Base-by-base conservation (phyloP, 306 rosid species). In the Quercus engelmannii region DNA sequence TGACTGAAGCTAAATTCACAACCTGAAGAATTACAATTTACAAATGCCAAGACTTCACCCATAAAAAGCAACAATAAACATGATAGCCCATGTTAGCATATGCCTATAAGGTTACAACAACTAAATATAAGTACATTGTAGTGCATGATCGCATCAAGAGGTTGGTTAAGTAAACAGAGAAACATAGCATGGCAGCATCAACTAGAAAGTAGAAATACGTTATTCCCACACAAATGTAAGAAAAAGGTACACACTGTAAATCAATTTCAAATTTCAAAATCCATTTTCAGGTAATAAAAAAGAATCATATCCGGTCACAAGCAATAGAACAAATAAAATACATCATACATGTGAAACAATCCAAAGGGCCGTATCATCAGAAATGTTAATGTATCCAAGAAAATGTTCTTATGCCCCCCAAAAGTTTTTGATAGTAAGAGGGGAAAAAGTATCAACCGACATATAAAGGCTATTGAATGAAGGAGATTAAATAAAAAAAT, bases 231-330 rank as follows among this genome's bases (percentile, higher is more conserved):
- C 57, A 20, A 3, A 69, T 56, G 77, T 12, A 55, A 55, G n/a
- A 55, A 7, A 70, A 52, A 26, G 23, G 28, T 4, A 57, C 20
- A 10, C 69, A 23, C 41, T 28, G 78, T 14, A 15, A 49, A 11
- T 64, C 56, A 68, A 33, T 63, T 55, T 80, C 75, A 20, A 55
- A 72, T 33, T 69, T 71, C 76, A 77, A 57, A 51, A 43, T 33
- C 80, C 65, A n/a, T 3, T 78, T 73, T 46, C 35, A 82, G 59
- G 90, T 74, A 70, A 73, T 43, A 67, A 17, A 17, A 77, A 69
- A 74, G 78, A 80, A 82, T 73, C 67, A 79, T 76, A 75, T 81
- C 79, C 82, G 63, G 83, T 63, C 74, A 15, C 87, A 79, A 20
- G 57, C 76, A 73, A 68, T 3, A 33, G 11, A 80, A 80, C 12